Percentiles rank a stretch among this genome's conserved stretches.
These are phyloP conservation scores for Pestalotiopsis sp. DNA, from an alignment of 2,329 filamentous ascomycete genomes.

Conservation along the genomic window DNA sequence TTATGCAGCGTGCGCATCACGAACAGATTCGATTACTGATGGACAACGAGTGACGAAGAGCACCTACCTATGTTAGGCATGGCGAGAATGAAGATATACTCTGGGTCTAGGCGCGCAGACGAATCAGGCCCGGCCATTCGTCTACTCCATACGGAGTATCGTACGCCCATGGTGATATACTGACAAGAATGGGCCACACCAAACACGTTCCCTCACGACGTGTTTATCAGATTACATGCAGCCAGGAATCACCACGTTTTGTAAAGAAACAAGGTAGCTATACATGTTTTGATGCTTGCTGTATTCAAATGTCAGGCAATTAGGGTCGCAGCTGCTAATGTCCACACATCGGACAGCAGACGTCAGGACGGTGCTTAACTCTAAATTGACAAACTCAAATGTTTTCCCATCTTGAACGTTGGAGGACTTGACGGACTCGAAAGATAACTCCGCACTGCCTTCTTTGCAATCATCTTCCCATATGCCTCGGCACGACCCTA, in stretches of 20 bases:
- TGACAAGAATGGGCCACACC: no score
- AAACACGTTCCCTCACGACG: no score
- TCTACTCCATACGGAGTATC: no score
- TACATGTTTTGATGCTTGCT: neutral
- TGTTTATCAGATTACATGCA: no score
- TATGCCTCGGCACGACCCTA: no score
- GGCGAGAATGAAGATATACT: neutral
- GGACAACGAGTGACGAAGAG: neutral
- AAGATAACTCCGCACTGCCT: no score
- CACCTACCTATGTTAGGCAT: neutral
- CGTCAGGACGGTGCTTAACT: neutral
- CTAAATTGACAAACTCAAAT: neutral
- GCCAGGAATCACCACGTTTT: no score
- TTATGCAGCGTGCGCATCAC: neutral
- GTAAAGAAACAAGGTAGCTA: neutral
- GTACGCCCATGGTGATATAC: no score
- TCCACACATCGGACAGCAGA: neutral
- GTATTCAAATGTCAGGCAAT: neutral
- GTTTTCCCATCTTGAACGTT: neutral
- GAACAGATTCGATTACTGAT: neutral
- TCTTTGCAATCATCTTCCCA: no score
- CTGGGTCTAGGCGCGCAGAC: no score
- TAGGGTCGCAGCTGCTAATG: neutral
- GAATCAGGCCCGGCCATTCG: no score
- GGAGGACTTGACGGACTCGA: neutral